These are phyloP conservation scores for Lactuca sativa DNA, from an alignment of 129 eudicot species.

Conservation along the genomic window DNA sequence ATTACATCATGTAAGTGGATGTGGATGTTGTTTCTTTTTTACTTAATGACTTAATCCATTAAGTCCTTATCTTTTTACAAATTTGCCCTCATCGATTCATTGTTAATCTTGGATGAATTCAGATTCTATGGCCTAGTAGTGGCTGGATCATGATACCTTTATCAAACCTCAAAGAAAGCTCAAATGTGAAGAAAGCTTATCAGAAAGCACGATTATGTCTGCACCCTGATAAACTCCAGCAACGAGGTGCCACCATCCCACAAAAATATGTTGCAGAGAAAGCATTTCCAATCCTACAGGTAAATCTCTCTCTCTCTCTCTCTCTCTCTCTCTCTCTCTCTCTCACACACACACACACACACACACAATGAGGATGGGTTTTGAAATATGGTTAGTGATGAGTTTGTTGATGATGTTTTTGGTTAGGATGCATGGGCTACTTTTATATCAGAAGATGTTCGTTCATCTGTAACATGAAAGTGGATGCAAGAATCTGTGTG, in stretches of 20 bases:
- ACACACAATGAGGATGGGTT: too few species aligned
- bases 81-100: not conserved
- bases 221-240: conserved; percentile 83
- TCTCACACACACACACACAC: not conserved
- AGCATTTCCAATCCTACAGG: conserved; percentile 79
- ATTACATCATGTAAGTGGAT: conserved; percentile 58
- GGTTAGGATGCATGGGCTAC: conserved; percentile 81
- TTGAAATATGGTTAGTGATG: not conserved
- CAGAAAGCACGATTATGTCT: conserved; percentile 76
- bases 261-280: conserved; percentile 73
- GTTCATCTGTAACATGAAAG: conserved; percentile 28
- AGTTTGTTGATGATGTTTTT: conserved; percentile 13
- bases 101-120: conserved; percentile 1
- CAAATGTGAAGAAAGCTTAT: conserved; percentile 73
- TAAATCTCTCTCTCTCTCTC: conserved; percentile 4
- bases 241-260: conserved; percentile 58
- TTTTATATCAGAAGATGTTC: conserved; percentile 54
- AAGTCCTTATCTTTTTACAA: not conserved
- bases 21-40: conserved; percentile 1
- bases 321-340: not conserved
- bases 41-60: not conserved
- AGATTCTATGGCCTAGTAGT: conserved; percentile 82
- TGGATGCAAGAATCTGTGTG: conserved; percentile 13
- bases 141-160: conserved; percentile 62
- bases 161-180: conserved; percentile 50